A percentile compares a stretch with the other conserved stretches of the same genome.
These are phyloP conservation scores for Phaeoacremonium minimum DNA, from an alignment of 2,329 filamentous ascomycete species.

Conservation along the genomic window DNA sequence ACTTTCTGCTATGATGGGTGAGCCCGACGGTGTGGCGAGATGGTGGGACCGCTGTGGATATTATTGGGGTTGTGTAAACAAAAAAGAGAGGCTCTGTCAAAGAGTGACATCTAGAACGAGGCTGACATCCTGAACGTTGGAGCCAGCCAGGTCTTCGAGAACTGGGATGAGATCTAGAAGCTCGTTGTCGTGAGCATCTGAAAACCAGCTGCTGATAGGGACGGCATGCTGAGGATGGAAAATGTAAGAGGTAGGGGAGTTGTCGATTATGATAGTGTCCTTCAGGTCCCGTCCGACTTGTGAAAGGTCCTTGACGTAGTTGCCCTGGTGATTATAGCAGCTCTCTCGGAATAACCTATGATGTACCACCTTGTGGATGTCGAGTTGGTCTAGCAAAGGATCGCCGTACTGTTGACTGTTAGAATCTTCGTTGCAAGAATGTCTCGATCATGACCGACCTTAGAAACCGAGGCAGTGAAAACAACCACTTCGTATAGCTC, in stretches of 20 bases:
- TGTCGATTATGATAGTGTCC: constrained; percentile 99
- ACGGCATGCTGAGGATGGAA: constrained; percentile 99
- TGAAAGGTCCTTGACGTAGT: constrained; percentile 98
- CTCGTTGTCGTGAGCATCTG: constrained; percentile 98
- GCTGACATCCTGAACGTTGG: constrained; percentile 91
- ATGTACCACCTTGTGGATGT: constrained; percentile 95
- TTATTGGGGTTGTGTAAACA: constrained; percentile 14
- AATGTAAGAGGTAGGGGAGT: constrained; percentile 98
- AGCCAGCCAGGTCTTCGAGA: constrained; percentile 88
- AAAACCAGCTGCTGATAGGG: constrained; percentile 99
- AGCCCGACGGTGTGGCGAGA: constrained; percentile 8
- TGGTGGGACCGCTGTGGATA: constrained; percentile 11
- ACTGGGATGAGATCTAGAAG: constrained; percentile 95
- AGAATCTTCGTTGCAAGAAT: constrained; percentile 8
- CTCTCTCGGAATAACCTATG: constrained; percentile 96
- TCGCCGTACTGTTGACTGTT: constrained; percentile 72
- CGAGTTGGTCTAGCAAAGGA: constrained; percentile 89
- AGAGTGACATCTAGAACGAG: constrained; percentile 90
- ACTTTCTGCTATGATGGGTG: constrained; percentile 49
- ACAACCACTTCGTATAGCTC: constrained; percentile 98
- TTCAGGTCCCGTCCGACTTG: constrained; percentile 93
- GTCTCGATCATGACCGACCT: constrained; percentile 52
- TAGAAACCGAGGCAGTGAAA: constrained; percentile 96
- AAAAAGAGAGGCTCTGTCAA: constrained; percentile 37
- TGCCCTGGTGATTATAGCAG: constrained; percentile 98